Evolutionary conservation across 805 yeast species (phyloP).

Genomic region (Ogataea salicorniae): DNA sequence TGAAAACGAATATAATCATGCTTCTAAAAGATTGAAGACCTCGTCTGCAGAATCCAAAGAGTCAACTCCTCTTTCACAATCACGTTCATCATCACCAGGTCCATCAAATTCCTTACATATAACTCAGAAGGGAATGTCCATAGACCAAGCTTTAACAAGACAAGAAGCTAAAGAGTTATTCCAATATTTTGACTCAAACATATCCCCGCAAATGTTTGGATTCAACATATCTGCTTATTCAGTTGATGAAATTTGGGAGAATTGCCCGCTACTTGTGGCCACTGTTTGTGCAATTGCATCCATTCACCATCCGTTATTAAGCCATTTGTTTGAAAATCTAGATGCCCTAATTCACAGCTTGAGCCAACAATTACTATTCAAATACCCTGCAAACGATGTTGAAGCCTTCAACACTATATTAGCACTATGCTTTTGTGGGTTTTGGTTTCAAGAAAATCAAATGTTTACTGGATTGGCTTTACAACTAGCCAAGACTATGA

Average conservation of each 20-base stretch:
- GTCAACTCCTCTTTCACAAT: neutral
- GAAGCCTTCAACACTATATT: conserved; percentile 58
- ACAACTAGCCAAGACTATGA: conserved; percentile 56
- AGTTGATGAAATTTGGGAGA: conserved; percentile 45
- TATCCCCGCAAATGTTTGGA: conserved; percentile 63
- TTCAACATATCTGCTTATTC: conserved; percentile 49
- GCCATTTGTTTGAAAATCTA: conserved; percentile 21
- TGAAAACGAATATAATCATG: neutral
- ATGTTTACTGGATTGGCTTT: conserved; percentile 63
- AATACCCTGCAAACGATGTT: conserved; percentile 36
- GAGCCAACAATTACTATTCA: conserved; percentile 27
- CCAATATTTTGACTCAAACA: conserved; percentile 45
- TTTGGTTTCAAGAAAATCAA: conserved; percentile 63
- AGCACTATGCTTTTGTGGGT: conserved; percentile 59
- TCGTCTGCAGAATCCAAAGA: neutral
- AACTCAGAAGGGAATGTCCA: neutral
- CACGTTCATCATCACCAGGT: neutral
- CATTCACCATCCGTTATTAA: conserved; percentile 46
- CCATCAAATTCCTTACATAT: neutral
- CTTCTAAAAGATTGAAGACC: neutral
- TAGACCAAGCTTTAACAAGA: conserved; percentile 18
- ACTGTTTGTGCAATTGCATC: conserved; percentile 60
- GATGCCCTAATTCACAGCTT: conserved; percentile 27
- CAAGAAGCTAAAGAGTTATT: conserved; percentile 43
- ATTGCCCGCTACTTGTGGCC: conserved; percentile 53